Base-by-base conservation (phyloP, 805 yeast genomes). In the Ogataea nonfermentans region DNA sequence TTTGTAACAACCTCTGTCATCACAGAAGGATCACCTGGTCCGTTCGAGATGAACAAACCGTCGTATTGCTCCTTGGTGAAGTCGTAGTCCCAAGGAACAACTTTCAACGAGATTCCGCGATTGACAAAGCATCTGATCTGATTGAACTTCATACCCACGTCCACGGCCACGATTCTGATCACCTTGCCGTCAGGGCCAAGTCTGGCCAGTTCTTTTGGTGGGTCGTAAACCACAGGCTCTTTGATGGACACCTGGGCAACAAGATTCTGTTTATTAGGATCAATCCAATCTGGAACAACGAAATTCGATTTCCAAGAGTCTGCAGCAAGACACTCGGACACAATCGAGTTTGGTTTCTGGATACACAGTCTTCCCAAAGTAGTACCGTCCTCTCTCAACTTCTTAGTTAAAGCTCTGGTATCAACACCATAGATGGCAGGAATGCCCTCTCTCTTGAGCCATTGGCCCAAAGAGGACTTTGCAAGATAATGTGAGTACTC, bases 351-450 rank as follows among this genome's bases (percentile, higher is more conserved):
- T 7, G 56, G 22, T 37, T 71, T 72, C 57, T 82, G 85, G 43
- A 84, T 62, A 52, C 85, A 78, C 48, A 91, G 68, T 68, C 97
- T 81, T 63, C 97, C 97, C 49, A 93, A 73, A 61, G 95, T 88
- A 31, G 95, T 84, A 65, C 99, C 99, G 46, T 78, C 75, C 56
- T 84, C 84, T 72, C 99, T 86, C 62, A 93, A 82, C 64, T 80
- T 82, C 70, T 93, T 90, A 55, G 99, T 93, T 59, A 93, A 74
- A 38, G 88, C 76, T 73, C 99, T 84, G 48, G 99, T 93, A 68
- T 93, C 99, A 47, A 93, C 91, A 70, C 97, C 99, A 59, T 91
- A 93, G 44, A 93, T 78, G 49, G 98, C 99, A 39, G 99, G 99
- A 53, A 93, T 74, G 49, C 85, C 85, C 67, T 91, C 84, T 56